Base-by-base conservation (phyloP, 1,284 basidiomycete genomes). In the Sporisorium reilianum region DNA sequence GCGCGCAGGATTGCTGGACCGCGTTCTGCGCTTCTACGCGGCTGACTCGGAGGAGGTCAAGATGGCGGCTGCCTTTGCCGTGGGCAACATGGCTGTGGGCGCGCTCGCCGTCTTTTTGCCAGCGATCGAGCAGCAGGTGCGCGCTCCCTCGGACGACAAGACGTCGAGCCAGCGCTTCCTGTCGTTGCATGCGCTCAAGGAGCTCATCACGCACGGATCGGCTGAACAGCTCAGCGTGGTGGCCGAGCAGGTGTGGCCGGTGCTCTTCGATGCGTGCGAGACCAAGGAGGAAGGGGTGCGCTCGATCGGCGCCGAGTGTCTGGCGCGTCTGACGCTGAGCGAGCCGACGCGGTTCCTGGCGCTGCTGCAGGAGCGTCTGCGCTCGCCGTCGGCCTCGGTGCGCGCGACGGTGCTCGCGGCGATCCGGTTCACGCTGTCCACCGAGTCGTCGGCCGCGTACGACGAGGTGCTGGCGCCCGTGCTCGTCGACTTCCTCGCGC, bases 301-400 rank as follows among this genome's bases (percentile, higher is more conserved):
- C 59, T 97, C 96, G 83, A 93, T 98, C 62, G 94, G 94, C 34
- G 95, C 96, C 48, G 95, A 97, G 22, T 99, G 96, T 84, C 89
- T 99, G 20, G 97, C 96, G 49, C 95, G 97, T 85, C 88, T 99
- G 44, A 96, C 95, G 0, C 93, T 92, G 0, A 93, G 93, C 1
- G 91, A 96, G 59, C 94, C 96, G 6, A 89, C 90, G 0, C 90
- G 91, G 78, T 97, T 95, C 85, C 87, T 99, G 92, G 40, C 59
- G 8, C 65, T 80, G 36, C 46, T 82, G 38, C 80, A 92, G 90
- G 89, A 88, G 42, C 90, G 91, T 45, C 90, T 94, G 90, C 71
- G 79, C 7, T 86, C 87, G 12, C 78, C 88, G 10, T 61, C 64
- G 6, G 69, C 74, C 1, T 61, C 68, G 20, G 89, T 86, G 10